Evolutionary conservation across 768 basidiomycete species (phyloP), one percentile per base, ranked within the genome.

Genomic region (Gautieria morchelliformis): DNA sequence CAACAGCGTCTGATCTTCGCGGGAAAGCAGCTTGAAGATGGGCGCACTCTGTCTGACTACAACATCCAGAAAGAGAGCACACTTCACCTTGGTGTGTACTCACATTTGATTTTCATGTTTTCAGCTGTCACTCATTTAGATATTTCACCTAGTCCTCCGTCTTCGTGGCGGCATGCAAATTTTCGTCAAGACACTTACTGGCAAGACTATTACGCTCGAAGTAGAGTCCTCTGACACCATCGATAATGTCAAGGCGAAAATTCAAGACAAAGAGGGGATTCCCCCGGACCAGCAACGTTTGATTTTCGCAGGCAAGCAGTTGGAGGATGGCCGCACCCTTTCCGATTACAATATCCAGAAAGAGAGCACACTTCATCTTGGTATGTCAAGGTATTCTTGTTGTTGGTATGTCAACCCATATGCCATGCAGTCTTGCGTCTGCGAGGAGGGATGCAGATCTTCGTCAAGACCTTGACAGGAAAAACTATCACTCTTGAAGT

Each of bases 301-400:
- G 20, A 95, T 95, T 75, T 95, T 94, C 62, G 93, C 93, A 47
- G 93, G 93, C 59, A 94, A 95, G 74, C 93, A 94, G 69, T 81
- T 96, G 30, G 93, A 95, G 70, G 93, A 96, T 66, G 93, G 93
- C 4, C 85, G 93, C 49, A 95, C 89, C 4, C 77, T 92, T 1
- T 88, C 87, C 10, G 89, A 89, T 63, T 91, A 92, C 69, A 91
- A 93, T 69, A 93, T 95, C 63, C 93, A 95, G 80, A 94, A 94
- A 76, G 92, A 95, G 74, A 89, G 86, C 0, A 94, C 92, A 39
- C 85, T 95, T 52, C 93, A 94, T 65, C 80, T 84, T 50, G 69
- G 67, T 68, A 58, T 30, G 67, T 57, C 90, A 83, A 87, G 69
- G 89, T 54, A 45, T 45, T 27, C 30, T 10, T 0, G 15, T 20